These are phyloP conservation scores for Aethionema arabicum DNA, from an alignment of 345 rosid genomes.

Conservation along the genomic window DNA sequence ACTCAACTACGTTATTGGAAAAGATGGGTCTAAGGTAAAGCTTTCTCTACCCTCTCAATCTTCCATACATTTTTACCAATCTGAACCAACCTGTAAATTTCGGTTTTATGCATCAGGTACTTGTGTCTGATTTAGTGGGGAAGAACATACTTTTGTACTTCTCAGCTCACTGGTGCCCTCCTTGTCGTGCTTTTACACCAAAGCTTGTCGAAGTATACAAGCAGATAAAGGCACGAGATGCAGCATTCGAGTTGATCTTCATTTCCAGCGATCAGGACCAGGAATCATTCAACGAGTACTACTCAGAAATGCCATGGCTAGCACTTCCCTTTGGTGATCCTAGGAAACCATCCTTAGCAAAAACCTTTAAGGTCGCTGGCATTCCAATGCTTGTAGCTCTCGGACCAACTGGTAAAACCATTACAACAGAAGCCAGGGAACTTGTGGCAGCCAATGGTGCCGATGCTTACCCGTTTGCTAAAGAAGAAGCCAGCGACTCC, in stretches of 20 bases:
- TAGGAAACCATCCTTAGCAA: slow-evolving; percentile 46
- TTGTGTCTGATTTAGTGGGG: slow-evolving; percentile 56
- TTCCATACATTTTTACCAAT: background rate
- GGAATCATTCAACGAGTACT: slow-evolving; percentile 49
- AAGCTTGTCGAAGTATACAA: slow-evolving; percentile 58
- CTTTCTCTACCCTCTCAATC: background rate
- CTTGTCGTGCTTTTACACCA: slow-evolving; percentile 62
- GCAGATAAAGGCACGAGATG: slow-evolving; percentile 52
- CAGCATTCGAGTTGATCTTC: slow-evolving; percentile 56
- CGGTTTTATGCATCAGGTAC: slow-evolving; percentile 43
- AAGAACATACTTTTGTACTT: slow-evolving; percentile 66
- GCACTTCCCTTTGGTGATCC: slow-evolving; percentile 68
- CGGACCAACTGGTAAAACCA: slow-evolving; percentile 53
- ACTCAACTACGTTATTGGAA: slow-evolving; percentile 55
- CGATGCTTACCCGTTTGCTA: slow-evolving; percentile 66
- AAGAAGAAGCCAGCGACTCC: slow-evolving; percentile 27
- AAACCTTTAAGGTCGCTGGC: slow-evolving; percentile 53
- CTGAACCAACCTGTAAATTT: background rate
- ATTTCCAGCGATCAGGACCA: slow-evolving; percentile 62
- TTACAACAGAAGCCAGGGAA: slow-evolving; percentile 47
- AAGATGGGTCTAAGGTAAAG: slow-evolving; percentile 55
- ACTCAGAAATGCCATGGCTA: slow-evolving; percentile 66
- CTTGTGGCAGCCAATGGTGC: slow-evolving; percentile 45
- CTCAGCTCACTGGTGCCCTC: slow-evolving; percentile 74
- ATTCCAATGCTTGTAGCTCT: slow-evolving; percentile 55